Evolutionary conservation across 2,329 filamentous ascomycete species (phyloP), one percentile per base, ranked within the genome.

Genomic region (Alternaria longipes): DNA sequence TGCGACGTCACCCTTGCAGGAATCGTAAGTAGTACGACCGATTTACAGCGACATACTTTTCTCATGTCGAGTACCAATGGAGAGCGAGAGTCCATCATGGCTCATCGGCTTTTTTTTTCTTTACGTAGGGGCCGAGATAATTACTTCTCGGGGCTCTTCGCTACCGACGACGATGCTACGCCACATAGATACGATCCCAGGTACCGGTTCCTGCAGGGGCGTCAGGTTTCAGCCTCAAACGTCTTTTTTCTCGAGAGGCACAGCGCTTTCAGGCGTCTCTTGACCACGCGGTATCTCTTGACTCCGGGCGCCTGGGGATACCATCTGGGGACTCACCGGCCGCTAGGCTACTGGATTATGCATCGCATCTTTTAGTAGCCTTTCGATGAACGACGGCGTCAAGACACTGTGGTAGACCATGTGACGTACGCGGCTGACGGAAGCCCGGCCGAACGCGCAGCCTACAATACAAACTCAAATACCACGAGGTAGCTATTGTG

Each of bases 181-280:
- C 46, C 20, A 26, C 41, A 26, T n/a, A 49, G 24, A 52, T 28
- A 38, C 30, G 34, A 16, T 52, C 36, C n/a, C 34, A 38, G 24
- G 49, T 28, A 28, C 36, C 34, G 49, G 22, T 26, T 28, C 32
- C 49, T 52, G 49, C 34, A 38, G 42, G 24, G 50, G 26, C 22
- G 26, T 44, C n/a, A n/a, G 34, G 58, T 60, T 60, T 60, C 58
- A 60, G 54, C 46, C 54, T 56, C 58, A 60, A 52, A 60, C 58
- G 54, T 51, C 38, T 60, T 46, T 49, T 38, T 46, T 49, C 24
- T 38, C 14, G 14, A 50, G 11, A 38, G 46, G 30, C 46, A 42
- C 42, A 55, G 22, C 36, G 16, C 38, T n/a, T 20, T 41, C 28
- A 52, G 20, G 22, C 55, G 16, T 32, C 20, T 24, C 26, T 24